A percentile compares a stretch with the other conserved stretches of the same genome.
Evolutionary conservation across 208 protist species (phyloP).

Genomic region (Tritrichomonas musculus): DNA sequence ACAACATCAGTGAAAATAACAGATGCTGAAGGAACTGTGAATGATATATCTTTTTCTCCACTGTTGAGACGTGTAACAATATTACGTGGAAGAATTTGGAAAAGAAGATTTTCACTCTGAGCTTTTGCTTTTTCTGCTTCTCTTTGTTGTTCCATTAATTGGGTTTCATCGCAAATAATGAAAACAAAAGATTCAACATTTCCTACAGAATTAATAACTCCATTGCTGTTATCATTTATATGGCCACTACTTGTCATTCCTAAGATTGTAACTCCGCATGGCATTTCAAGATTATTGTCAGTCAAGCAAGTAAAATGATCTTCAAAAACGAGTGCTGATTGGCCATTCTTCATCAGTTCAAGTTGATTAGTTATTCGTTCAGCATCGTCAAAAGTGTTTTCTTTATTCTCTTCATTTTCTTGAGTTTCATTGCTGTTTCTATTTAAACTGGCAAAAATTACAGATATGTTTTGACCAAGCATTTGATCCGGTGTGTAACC

Average conservation of each 20-base stretch:
- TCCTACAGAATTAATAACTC: no score
- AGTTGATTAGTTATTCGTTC: neutral
- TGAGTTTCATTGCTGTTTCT: no score
- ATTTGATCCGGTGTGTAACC: neutral
- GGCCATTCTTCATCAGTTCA: neutral
- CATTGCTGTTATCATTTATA: neutral
- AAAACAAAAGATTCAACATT: slow-evolving; percentile 10
- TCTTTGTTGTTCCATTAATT: neutral
- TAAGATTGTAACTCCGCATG: neutral
- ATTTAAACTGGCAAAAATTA: neutral
- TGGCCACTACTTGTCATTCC: neutral
- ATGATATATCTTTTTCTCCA: neutral
- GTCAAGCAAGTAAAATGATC: neutral
- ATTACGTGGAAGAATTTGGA: neutral
- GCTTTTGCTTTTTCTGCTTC: neutral
- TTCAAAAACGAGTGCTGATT: neutral
- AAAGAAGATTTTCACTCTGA: neutral
- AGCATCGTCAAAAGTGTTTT: no score
- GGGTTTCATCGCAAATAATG: neutral
- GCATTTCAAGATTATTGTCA: neutral
- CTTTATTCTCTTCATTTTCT: no score
- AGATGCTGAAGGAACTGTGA: neutral
- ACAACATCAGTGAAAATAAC: neutral
- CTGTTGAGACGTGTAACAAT: neutral
- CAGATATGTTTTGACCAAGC: neutral